Base-by-base conservation (phyloP, 306 rosid genomes). In the Trifolium dubium region DNA sequence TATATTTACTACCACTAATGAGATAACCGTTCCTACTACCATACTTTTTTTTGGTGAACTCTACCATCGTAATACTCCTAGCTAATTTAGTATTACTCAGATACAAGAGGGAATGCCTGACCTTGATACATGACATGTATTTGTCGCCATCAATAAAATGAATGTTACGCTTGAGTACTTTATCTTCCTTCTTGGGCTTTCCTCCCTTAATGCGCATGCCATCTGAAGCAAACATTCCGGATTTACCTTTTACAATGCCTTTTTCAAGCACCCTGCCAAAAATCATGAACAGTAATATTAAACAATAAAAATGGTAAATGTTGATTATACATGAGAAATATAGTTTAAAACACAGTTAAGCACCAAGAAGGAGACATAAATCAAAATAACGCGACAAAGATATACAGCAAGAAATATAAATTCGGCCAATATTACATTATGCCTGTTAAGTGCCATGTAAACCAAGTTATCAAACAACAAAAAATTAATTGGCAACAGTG, bases 91-190 rank as follows among this genome's bases (percentile, higher is more conserved):
- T 12, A 77, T 55, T 6, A 19, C 35, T 56, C 68, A 39, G 19
- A 32, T 69, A 40, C 3, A 56, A 60, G 76, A 37, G 71, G 55
- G 49, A 77, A 50, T 51, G 83, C 73, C 87, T 50, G 74, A 94
- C 97, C 99, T 92, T 94, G 86, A 92, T 83, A 86, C 87, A 94
- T 71, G 99, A 94, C 97, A 94, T 94, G 73, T 94, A 94, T 75
- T 84, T 87, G 76, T 89, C 86, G 71, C 95, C 88, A 50, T 92
- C 95, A 18, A 77, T 88, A 58, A 83, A 80, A 75, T 71, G 83
- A 51, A 71, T 79, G 77, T 79, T 82, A 30, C 67, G 89, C 76
- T 82, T 81, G 29, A 55, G 85, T 44, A 71, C 72, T 79, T 83
- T 87, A 77, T 88, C 96, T 77, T 86, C 96, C 77, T 73, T 86